Conservation (phyloP, 306 rosid species). For the Fagus crenata region DNA sequence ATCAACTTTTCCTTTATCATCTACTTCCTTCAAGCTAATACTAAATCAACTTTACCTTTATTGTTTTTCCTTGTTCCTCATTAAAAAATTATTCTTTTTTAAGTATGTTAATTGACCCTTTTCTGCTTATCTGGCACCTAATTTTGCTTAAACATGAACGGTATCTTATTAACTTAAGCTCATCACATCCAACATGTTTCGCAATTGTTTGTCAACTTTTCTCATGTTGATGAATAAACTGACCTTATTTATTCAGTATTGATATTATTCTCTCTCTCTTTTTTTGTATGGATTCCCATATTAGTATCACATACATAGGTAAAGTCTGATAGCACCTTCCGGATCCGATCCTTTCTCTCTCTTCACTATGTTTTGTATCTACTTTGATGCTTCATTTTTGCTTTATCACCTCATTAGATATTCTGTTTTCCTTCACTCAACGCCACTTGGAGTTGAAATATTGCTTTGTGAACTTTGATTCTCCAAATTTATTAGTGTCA, state of each 20-base stretch:
- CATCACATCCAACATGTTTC: conserved; percentile 9
- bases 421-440: conserved; percentile 37
- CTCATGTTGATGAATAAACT: not conserved
- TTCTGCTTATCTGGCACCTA: not conserved
- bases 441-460: conserved; percentile 40
- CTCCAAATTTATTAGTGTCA: conserved; percentile 25
- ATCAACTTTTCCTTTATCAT: not conserved
- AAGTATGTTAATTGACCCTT: not conserved
- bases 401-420: conserved; percentile 33
- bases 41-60: not conserved
- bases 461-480: conserved; percentile 38
- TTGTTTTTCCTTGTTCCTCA: not conserved
- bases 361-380: conserved; percentile 32
- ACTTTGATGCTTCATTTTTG: conserved; percentile 44
- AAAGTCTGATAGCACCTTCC: not conserved
- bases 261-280: not conserved
- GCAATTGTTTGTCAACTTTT: not conserved
- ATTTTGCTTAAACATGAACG: not conserved
- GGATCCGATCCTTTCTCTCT: conserved; percentile 20
- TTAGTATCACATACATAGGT: conserved; percentile 17
- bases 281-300: conserved; percentile 40
- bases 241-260: not conserved
- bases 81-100: not conserved
- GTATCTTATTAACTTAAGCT: not conserved
- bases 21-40: not conserved